Evolutionary conservation across 192 early-diverging fungal genomes (phyloP).

Genomic region (Bifiguratus adelaidae): DNA sequence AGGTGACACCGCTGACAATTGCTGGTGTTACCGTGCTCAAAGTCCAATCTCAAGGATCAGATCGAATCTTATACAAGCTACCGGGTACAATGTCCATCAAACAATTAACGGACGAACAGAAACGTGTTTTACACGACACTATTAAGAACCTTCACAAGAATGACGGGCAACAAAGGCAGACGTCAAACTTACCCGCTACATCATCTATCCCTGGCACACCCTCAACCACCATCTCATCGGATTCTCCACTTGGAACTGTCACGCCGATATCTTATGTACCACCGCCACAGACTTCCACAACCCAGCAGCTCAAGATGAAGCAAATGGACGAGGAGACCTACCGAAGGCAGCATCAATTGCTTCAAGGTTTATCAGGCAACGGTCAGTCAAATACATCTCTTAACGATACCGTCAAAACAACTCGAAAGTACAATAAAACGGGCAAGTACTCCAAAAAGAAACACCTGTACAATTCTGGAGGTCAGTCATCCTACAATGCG

Average conservation of each 20-base stretch:
- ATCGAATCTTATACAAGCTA: slow-evolving; percentile 42
- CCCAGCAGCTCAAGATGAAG: slow-evolving; percentile 7
- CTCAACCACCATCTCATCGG: not conserved
- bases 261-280: too few species aligned
- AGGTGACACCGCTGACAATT: slow-evolving; percentile 8
- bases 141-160: slow-evolving; percentile 29
- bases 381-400: not conserved
- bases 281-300: not conserved
- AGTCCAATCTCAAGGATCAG: slow-evolving; percentile 22
- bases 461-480: not conserved
- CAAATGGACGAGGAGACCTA: slow-evolving; percentile 4
- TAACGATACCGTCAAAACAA: slow-evolving; percentile 23
- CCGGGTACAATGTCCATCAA: slow-evolving; percentile 41
- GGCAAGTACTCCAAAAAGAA: slow-evolving; percentile 50
- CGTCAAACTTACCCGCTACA: not conserved
- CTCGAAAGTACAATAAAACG: slow-evolving; percentile 44
- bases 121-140: slow-evolving; percentile 24
- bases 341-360: slow-evolving; percentile 6
- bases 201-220: not conserved
- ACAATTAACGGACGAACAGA: slow-evolving; percentile 28
- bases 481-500: too few species aligned
- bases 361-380: not conserved
- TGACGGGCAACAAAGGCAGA: not conserved
- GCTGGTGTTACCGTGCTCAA: slow-evolving; percentile 31
- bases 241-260: not conserved